A percentile compares a stretch with the other conserved stretches of the same genome.
phyloP scores from a whole-genome alignment of 768 basidiomycete genomes.

The Pisolithus sp. region DNA sequence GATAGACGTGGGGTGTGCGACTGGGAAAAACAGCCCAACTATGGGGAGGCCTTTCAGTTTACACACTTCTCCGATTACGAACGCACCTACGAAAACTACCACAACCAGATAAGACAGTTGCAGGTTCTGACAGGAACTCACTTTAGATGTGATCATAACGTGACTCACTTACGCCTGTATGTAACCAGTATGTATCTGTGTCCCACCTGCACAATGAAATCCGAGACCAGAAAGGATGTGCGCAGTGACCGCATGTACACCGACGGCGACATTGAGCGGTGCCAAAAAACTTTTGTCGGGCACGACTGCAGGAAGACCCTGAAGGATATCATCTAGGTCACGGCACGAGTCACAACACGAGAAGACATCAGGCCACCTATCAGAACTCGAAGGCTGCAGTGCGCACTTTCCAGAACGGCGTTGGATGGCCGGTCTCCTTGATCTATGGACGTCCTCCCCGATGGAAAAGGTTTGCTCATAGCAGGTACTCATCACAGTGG shows the following conservation, averaged over 20 bases:
- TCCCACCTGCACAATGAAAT: not conserved
- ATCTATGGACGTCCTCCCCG: too few relatives aligned
- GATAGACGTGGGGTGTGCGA: too few relatives aligned
- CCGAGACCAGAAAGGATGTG: not conserved
- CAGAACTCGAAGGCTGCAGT: too few relatives aligned
- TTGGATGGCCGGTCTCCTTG: too few relatives aligned
- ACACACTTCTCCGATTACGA: not conserved
- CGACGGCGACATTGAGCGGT: not conserved
- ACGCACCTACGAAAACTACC: not conserved
- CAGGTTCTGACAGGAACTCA: not conserved
- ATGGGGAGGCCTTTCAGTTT: not conserved
- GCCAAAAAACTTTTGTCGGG: not conserved
- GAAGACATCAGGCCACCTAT: too few relatives aligned
- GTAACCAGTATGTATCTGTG: slow-evolving; percentile 1
- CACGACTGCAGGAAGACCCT: not conserved
- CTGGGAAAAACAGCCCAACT: too few relatives aligned
- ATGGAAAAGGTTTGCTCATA: too few relatives aligned
- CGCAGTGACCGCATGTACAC: not conserved
- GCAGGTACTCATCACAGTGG: too few relatives aligned
- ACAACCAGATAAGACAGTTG: not conserved
- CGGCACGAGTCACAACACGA: too few relatives aligned
- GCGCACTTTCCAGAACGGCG: too few relatives aligned
- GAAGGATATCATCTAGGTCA: not conserved
- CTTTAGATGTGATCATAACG: not conserved
- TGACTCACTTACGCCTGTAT: not conserved